A percentile compares a stretch with the other conserved stretches of the same genome.
These are phyloP conservation scores for Mycosarcoma maydis DNA, from an alignment of 1,284 basidiomycete genomes.

Conservation along the genomic window DNA sequence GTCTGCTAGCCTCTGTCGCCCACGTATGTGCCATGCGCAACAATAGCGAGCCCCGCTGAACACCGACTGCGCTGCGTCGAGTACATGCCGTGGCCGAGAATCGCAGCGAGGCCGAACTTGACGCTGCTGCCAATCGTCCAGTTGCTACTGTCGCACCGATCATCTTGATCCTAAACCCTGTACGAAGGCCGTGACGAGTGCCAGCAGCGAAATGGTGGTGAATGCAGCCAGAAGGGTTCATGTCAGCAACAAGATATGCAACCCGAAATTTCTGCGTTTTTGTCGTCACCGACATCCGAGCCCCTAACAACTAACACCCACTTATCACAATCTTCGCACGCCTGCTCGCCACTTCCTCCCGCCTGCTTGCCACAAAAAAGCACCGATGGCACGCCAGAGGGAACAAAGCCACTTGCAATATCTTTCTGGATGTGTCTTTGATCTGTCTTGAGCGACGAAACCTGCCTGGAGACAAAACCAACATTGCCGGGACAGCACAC, in stretches of 20 bases:
- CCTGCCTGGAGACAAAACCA: no score
- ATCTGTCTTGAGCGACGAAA: no score
- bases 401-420: no score
- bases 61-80: background rate
- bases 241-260: background rate
- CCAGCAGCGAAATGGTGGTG: no score
- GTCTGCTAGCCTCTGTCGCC: conserved; percentile 25
- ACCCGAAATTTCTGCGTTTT: background rate
- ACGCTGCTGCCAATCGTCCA: background rate
- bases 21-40: conserved; percentile 40
- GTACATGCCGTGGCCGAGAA: conserved; percentile 8
- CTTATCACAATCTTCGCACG: no score
- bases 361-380: no score
- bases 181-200: no score
- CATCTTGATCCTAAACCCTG: conserved; percentile 1
- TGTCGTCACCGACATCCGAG: background rate
- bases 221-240: background rate
- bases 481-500: no score
- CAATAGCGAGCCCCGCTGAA: conserved; percentile 19
- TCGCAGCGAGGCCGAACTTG: conserved; percentile 15
- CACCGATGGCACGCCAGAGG: no score
- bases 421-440: no score
- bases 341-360: no score
- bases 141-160: conserved; percentile 1
- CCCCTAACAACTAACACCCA: no score